Base-by-base conservation (phyloP, 2,329 filamentous ascomycete species). In the Fusarium solani-melongenae region DNA sequence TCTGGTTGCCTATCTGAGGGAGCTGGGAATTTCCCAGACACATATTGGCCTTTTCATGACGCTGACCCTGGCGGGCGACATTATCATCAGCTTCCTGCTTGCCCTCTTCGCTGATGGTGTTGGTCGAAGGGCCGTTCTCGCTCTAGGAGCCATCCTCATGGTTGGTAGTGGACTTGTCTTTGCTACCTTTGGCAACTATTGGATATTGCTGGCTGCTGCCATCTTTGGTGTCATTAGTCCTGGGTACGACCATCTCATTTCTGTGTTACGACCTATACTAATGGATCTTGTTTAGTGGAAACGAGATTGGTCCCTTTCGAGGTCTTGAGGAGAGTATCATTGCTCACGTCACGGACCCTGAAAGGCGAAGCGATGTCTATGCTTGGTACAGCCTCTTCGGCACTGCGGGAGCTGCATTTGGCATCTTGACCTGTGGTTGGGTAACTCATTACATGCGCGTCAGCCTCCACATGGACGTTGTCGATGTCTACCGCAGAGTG, bases 11-110 rank as follows among this genome's bases (percentile, higher is more conserved):
- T 91, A 88, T 70, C 84, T 92, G 9, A 83, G 83, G 15, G 83
- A 82, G 2, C 82, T 91, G 2, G 83, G 81, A 10, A 83, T 88
- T 46, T 85, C 88, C 1, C 84, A 89, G 66, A 82, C 85, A 0
- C 82, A 82, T 34, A 88, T 90, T 67, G 91, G 90, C 4, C 80
- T 91, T 1, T 92, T 92, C 81, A 92, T 92, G 90, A 91, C 89
- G 0, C 78, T 92, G 70, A 92, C 91, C 0, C 81, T 92, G 17
- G 82, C 85, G 15, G 91, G 90, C 29, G 91, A 92, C 78, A 85
- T 88, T 5, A 76, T 84, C 46, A 87, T 92, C 69, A 91, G 89
- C 75, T 87, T 91, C 66, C 39, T 89, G 24, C 83, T 92, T 55
- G 90, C 90, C 0, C 76, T 90, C 7, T 83, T 91, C 69, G 89